Conservation (phyloP, 768 basidiomycete genomes). For the Mycena pura region DNA sequence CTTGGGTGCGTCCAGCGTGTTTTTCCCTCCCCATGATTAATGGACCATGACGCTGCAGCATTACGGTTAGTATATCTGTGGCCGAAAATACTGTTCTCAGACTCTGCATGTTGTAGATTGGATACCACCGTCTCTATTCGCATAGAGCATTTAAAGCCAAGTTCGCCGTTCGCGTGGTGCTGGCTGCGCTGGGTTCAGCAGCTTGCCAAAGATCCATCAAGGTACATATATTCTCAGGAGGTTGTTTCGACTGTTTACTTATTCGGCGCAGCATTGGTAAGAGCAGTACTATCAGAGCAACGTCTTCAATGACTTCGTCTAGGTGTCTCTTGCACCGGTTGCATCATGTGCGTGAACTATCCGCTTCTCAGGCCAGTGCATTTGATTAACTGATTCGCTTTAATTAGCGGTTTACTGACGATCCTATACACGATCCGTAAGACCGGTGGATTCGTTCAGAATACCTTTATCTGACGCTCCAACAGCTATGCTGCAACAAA, state of each 20-base stretch:
- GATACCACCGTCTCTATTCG: slow-evolving; percentile 79
- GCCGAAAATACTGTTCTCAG: no score
- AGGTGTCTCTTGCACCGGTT: slow-evolving; percentile 76
- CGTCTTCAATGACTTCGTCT: neutral
- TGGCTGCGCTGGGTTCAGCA: slow-evolving; percentile 71
- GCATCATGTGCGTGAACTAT: slow-evolving; percentile 62
- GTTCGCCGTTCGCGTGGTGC: slow-evolving; percentile 55
- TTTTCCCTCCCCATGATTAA: no score
- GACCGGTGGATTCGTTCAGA: slow-evolving; percentile 28
- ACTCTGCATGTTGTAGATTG: no score
- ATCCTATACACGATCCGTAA: slow-evolving; percentile 70
- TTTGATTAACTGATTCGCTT: neutral
- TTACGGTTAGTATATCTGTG: no score
- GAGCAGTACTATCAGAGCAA: slow-evolving; percentile 9
- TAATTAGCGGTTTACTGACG: slow-evolving; percentile 68
- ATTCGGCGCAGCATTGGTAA: slow-evolving; percentile 51
- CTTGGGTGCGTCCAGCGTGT: no score
- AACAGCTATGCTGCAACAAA: slow-evolving; percentile 72
- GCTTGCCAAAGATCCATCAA: slow-evolving; percentile 84
- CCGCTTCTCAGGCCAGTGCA: neutral
- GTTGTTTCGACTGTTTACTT: neutral
- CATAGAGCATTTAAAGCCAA: slow-evolving; percentile 72
- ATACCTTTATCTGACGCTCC: neutral
- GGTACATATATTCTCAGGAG: slow-evolving; percentile 44
- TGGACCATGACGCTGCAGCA: no score